phyloP scores from a whole-genome alignment of 2,329 filamentous ascomycete genomes.

The Cercospora sp. region DNA sequence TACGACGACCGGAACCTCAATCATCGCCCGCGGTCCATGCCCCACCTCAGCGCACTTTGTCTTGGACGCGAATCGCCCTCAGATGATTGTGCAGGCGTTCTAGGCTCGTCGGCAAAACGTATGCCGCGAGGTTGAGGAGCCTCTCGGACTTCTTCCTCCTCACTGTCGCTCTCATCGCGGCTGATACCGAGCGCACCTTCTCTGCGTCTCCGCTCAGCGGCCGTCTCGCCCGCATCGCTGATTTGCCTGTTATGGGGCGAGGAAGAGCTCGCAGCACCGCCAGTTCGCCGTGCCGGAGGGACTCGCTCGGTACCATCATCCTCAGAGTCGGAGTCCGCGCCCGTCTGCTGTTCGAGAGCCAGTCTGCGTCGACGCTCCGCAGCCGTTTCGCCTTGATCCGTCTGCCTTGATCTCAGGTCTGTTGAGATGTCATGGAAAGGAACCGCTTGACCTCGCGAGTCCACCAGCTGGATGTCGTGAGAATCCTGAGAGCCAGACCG shows the following conservation, averaged over 20 bases:
- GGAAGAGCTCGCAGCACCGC: constrained; percentile 5
- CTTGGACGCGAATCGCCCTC: constrained; percentile 16
- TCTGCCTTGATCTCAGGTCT: constrained; percentile 29
- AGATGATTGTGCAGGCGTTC: constrained; percentile 5
- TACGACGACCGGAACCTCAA: not conserved
- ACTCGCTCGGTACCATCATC: constrained; percentile 43
- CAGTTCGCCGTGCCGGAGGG: constrained; percentile 29
- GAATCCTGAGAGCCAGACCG: constrained; percentile 45
- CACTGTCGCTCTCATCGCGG: constrained; percentile 49
- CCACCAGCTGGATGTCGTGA: constrained; percentile 47
- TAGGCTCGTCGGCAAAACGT: constrained; percentile 32
- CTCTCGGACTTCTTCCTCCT: constrained; percentile 44
- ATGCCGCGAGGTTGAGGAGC: constrained; percentile 26
- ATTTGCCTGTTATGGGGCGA: constrained; percentile 24
- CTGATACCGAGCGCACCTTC: constrained; percentile 70
- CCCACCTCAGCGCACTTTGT: constrained; percentile 36
- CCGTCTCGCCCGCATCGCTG: constrained; percentile 62
- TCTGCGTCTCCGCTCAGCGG: constrained; percentile 70
- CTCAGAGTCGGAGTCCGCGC: constrained; percentile 39
- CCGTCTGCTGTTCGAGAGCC: constrained; percentile 32
- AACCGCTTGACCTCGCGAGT: constrained; percentile 48
- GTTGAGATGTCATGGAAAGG: constrained; percentile 49
- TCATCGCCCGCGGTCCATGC: constrained; percentile 31
- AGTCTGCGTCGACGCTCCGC: constrained; percentile 48
- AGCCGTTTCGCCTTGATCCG: constrained; percentile 36